Evolutionary conservation across 176 grass and related monocot genomes (phyloP).

Genomic region (Bolboschoenus planiculmis): DNA sequence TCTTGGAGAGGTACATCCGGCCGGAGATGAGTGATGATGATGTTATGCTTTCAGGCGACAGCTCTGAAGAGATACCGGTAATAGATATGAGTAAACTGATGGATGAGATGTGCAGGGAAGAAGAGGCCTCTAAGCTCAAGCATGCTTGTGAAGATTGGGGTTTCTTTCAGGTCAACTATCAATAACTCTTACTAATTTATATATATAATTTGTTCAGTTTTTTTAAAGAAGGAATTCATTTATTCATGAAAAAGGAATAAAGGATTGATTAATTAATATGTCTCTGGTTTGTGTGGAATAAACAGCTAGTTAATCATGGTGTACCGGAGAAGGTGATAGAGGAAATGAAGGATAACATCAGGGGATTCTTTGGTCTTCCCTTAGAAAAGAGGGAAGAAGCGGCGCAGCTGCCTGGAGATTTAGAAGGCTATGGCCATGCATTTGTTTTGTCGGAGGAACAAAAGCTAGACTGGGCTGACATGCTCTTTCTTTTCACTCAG

Average conservation of each 20-base stretch:
- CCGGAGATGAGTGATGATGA: neutral
- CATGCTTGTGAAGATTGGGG: slow-evolving; percentile 48
- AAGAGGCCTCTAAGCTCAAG: slow-evolving; percentile 26
- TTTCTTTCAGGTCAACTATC: slow-evolving; percentile 40
- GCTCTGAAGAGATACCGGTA: slow-evolving; percentile 15
- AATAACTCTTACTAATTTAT: neutral
- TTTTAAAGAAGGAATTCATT: neutral
- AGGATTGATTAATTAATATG: too few species aligned
- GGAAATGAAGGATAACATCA: slow-evolving; percentile 23
- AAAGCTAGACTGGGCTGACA: slow-evolving; percentile 54
- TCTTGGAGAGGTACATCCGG: slow-evolving; percentile 29
- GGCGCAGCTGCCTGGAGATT: slow-evolving; percentile 31
- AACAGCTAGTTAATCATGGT: slow-evolving; percentile 41
- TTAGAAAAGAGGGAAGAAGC: slow-evolving; percentile 29
- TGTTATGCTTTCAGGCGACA: neutral
- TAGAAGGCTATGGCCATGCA: slow-evolving; percentile 49
- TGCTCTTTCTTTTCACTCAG: slow-evolving; percentile 26
- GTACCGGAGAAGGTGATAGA: slow-evolving; percentile 34
- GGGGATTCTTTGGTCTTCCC: slow-evolving; percentile 35
- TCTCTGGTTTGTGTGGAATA: neutral
- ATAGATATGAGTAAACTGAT: slow-evolving; percentile 31
- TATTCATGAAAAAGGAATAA: too few species aligned
- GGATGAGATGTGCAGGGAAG: neutral
- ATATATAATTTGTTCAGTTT: neutral
- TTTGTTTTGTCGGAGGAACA: slow-evolving; percentile 36